These are phyloP conservation scores for Stereum hirsutum DNA, from an alignment of 1,284 basidiomycete genomes.

Conservation along the genomic window DNA sequence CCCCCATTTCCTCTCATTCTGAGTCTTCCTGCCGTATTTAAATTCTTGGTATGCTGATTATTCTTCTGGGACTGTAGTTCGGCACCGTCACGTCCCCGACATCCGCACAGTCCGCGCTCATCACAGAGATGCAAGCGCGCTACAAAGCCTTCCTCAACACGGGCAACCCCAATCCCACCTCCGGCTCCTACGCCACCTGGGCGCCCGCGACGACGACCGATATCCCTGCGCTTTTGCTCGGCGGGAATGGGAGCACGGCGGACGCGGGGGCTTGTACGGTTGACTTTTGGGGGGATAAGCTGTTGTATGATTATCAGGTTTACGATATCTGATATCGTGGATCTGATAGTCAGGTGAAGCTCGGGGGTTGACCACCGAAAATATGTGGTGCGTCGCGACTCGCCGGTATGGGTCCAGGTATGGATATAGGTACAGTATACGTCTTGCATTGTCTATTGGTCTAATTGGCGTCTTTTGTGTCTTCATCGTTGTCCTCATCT, in stretches of 20 bases:
- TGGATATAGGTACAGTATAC: too few species aligned
- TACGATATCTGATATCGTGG: conserved; percentile 18
- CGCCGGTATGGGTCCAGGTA: too few species aligned
- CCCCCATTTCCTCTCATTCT: neutral
- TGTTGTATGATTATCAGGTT: conserved; percentile 66
- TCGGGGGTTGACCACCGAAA: too few species aligned
- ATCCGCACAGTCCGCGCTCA: conserved; percentile 45
- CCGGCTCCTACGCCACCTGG: conserved; percentile 36
- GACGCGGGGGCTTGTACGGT: conserved; percentile 49
- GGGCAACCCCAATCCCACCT: conserved; percentile 46
- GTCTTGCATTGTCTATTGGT: too few species aligned
- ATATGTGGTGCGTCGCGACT: too few species aligned
- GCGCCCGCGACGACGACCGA: conserved; percentile 35
- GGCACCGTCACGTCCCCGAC: conserved; percentile 54
- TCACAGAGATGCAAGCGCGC: conserved; percentile 55
- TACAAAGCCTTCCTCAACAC: conserved; percentile 57
- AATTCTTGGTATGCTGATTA: conserved; percentile 1
- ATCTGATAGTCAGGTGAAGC: too few species aligned
- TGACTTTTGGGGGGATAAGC: conserved; percentile 51
- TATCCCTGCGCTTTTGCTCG: conserved; percentile 46
- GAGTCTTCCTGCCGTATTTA: too few species aligned
- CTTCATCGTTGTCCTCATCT: too few species aligned
- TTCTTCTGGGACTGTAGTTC: conserved; percentile 33
- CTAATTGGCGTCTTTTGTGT: too few species aligned
- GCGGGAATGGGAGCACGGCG: conserved; percentile 39